Conservation (phyloP, 192 early-diverging fungal genomes). For the Phlyctochytrium bullatum region DNA sequence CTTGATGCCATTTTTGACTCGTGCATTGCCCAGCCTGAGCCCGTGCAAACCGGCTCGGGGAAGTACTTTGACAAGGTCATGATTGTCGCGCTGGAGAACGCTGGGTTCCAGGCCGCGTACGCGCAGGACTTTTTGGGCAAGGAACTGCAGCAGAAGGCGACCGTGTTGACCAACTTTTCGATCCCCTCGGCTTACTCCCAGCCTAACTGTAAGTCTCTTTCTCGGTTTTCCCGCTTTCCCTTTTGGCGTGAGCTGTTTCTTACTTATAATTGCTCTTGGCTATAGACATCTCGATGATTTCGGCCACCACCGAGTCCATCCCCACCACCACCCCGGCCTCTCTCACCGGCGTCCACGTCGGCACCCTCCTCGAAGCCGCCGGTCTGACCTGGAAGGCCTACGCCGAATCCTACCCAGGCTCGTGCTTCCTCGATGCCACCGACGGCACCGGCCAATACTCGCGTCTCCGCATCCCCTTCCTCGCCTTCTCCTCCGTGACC, state of each 20-base stretch:
- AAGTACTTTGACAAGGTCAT: conserved; percentile 18
- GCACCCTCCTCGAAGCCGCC: conserved; percentile 24
- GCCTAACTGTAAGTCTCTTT: conserved; percentile 52
- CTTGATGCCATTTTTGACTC: conserved; percentile 15
- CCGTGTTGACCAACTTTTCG: conserved; percentile 56
- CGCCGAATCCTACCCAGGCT: conserved; percentile 17
- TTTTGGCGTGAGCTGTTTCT: not conserved
- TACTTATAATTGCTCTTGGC: not conserved
- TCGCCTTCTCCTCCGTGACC: conserved; percentile 33
- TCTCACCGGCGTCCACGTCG: conserved; percentile 14
- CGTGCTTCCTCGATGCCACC: conserved; percentile 1
- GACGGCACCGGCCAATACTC: not conserved
- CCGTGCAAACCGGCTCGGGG: not conserved
- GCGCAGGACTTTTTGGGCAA: conserved; percentile 32
- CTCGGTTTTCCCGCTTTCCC: not conserved
- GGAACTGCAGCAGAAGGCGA: conserved; percentile 31
- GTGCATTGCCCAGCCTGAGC: conserved; percentile 8
- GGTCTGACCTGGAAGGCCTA: conserved; percentile 29
- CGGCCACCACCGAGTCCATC: not conserved
- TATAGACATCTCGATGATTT: conserved; percentile 7
- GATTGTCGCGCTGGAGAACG: conserved; percentile 34
- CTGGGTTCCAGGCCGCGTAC: conserved; percentile 22
- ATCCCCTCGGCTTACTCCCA: conserved; percentile 63
- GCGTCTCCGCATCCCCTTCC: conserved; percentile 44
- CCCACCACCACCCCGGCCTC: too few species aligned